These are phyloP conservation scores for Naematelia aurantialba DNA, from an alignment of 768 basidiomycete species.

Conservation along the genomic window DNA sequence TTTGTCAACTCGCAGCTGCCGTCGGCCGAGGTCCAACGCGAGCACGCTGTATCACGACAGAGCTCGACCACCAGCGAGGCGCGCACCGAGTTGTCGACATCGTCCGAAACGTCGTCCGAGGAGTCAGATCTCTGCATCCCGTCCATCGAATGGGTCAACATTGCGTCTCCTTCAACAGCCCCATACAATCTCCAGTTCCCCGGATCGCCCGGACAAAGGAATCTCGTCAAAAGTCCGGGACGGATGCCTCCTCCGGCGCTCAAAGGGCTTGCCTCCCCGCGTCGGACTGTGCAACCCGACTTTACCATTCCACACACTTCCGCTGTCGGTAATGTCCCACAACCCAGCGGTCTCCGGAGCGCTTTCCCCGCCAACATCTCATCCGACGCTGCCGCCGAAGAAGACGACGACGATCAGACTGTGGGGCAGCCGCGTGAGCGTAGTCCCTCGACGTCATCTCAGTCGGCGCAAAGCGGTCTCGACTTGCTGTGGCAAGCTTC, in stretches of 20 bases:
- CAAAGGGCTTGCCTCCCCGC: conserved; percentile 6
- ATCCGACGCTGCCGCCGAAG: conserved; percentile 21
- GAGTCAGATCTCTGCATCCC: conserved; percentile 44
- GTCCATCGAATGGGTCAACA: conserved; percentile 38
- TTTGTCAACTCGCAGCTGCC: conserved; percentile 17
- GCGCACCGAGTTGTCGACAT: conserved; percentile 36
- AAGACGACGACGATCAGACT: conserved; percentile 42
- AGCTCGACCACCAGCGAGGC: conserved; percentile 31
- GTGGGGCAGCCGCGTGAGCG: conserved; percentile 38
- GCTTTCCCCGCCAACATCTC: conserved; percentile 21
- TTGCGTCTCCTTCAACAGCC: not conserved
- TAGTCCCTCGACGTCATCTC: conserved; percentile 32
- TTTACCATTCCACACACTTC: conserved; percentile 14
- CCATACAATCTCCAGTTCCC: not conserved
- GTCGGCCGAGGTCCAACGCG: not conserved
- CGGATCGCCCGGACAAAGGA: not conserved
- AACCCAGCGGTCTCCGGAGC: conserved; percentile 21
- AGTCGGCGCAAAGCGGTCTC: conserved; percentile 38
- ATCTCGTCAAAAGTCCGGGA: conserved; percentile 10
- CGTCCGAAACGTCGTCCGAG: conserved; percentile 33
- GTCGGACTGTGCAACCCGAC: conserved; percentile 7
- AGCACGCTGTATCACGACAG: conserved; percentile 27
- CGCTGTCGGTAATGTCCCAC: conserved; percentile 21
- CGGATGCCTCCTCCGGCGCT: conserved; percentile 33
- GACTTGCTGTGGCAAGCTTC: conserved; percentile 37